Percentiles rank a stretch among this genome's conserved stretches.
These are phyloP conservation scores for Penicillium janthinellum DNA, from an alignment of 2,329 filamentous ascomycete species.

Conservation along the genomic window DNA sequence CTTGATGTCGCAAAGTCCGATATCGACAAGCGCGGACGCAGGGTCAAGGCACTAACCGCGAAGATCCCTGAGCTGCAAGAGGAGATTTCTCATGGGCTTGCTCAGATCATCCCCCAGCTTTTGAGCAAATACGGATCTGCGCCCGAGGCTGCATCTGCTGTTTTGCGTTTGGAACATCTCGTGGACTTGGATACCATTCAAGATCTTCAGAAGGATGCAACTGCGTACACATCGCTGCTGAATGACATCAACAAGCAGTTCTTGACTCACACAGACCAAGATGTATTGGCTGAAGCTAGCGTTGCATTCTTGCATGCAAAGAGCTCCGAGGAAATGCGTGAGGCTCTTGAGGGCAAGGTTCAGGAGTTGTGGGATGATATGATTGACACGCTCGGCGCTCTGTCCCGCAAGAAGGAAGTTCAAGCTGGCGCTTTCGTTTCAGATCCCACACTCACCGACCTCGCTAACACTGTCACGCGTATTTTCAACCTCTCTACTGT, in stretches of 20 bases:
- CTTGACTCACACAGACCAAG: constrained; percentile 83
- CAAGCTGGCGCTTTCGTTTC: constrained; percentile 69
- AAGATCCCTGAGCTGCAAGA: constrained; percentile 72
- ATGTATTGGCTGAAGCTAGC: constrained; percentile 81
- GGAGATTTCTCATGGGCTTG: constrained; percentile 74
- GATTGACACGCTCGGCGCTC: constrained; percentile 69
- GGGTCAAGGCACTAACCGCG: constrained; percentile 60
- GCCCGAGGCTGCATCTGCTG: constrained; percentile 80
- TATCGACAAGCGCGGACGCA: constrained; percentile 57
- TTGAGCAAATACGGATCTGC: constrained; percentile 93
- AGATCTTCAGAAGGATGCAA: constrained; percentile 82
- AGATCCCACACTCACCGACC: constrained; percentile 64
- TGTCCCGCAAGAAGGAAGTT: constrained; percentile 73
- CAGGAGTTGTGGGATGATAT: constrained; percentile 84
- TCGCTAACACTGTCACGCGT: constrained; percentile 75
- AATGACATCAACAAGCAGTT: constrained; percentile 96
- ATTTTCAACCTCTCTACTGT: constrained; percentile 79
- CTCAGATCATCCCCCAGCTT: constrained; percentile 76
- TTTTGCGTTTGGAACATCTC: constrained; percentile 81
- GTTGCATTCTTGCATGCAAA: constrained; percentile 81
- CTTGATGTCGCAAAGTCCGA: constrained; percentile 65
- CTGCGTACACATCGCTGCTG: constrained; percentile 75
- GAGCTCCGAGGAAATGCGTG: constrained; percentile 83
- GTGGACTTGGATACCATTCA: constrained; percentile 87
- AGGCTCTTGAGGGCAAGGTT: constrained; percentile 78